Base-by-base conservation (phyloP, 495 filamentous ascomycete genomes). In the Aspergillus campestris region DNA sequence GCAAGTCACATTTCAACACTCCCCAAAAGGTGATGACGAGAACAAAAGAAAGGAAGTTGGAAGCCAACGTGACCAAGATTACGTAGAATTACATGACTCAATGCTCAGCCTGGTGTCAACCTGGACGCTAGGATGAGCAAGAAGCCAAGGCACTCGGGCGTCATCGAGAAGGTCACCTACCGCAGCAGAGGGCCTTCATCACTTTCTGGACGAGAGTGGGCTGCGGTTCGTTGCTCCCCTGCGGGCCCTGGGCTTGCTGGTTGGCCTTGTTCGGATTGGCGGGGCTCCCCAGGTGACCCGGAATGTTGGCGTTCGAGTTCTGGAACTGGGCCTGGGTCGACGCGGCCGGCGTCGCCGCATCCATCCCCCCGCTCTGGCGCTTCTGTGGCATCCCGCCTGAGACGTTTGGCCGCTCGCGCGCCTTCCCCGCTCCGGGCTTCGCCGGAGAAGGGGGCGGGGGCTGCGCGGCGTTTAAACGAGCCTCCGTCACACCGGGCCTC, bases 391-490 rank as follows among this genome's bases (percentile, higher is more conserved):
- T 67, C 68, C 74, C 77, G 78, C 79, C 77, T 62, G 74, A 79
- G 71, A 69, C 86, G 86, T 80, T 90, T 89, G 70, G 82, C 74
- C 83, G 83, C 67, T 87, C 83, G 78, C 79, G 82, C 50, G 66
- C 71, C 77, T 85, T 89, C 70, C 78, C 80, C 69, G 76, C 83
- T 79, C 81, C 81, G 58, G 77, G 79, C 66, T 86, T 88, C 68
- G 80, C 84, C 64, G 84, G 86, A 72, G 85, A 87, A 56, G 88
- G 88, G 72, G 86, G 86, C 77, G 81, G 86, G 81, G 83, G 89
- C 75, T 86, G 84, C 78, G 79, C 84, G 71, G 87, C 87, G 83
- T 98, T 94, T 86, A 98, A 91, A 88, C 89, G 92, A 69, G 83
- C 84, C 58, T 81, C 77, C 46, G 86, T 87, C 53, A 91, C 74